Base-by-base conservation (phyloP, 805 yeast genomes). In the Tetrapisispora fleetii region DNA sequence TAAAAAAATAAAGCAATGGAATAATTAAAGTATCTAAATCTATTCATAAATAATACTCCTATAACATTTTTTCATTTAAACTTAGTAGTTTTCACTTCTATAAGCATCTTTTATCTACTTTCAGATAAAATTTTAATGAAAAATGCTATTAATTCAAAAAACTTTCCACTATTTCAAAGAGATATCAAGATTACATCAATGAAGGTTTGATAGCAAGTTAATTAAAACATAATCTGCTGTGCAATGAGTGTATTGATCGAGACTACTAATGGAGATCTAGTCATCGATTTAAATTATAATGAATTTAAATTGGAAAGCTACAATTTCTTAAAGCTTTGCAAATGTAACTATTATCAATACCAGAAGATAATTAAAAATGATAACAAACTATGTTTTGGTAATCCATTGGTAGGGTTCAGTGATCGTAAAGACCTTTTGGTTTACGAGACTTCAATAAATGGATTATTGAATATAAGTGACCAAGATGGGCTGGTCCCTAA, bases 311-410 rank as follows among this genome's bases (percentile, higher is more conserved):
- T 45, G 2, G 48, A 45, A 33, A 6, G 24, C 4, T 45, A 39
- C 22, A 45, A 45, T 24, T 45, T 45, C 39, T 33, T 45, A 18
- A 45, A 45, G 43, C 43, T 45, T 13, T 45, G 48, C 24, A 45
- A 45, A 18, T 22, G 37, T 5, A 45, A 39, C n/a, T 45, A 16
- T 24, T 45, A 33, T 17, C 32, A 33, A n/a, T 45, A 45, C 14
- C 48, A 45, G 39, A 38, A 17, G 9, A 32, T 45, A 22, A 8
- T 39, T 4, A 21, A 24, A 8, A 17, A 45, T 18, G 27, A 14
- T 21, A 13, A 39, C 4, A 3, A 10, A 2, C 9, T 45, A 3
- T 18, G 5, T 4, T 45, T 45, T 45, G 48, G 48, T 2, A 17
- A 45, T 24, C 38, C 43, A n/a, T 11, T 24, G 17, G 1, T 28